Evolutionary conservation across 176 grass and related monocot genomes (phyloP).

Genomic region (Thinopyrum elongatum): DNA sequence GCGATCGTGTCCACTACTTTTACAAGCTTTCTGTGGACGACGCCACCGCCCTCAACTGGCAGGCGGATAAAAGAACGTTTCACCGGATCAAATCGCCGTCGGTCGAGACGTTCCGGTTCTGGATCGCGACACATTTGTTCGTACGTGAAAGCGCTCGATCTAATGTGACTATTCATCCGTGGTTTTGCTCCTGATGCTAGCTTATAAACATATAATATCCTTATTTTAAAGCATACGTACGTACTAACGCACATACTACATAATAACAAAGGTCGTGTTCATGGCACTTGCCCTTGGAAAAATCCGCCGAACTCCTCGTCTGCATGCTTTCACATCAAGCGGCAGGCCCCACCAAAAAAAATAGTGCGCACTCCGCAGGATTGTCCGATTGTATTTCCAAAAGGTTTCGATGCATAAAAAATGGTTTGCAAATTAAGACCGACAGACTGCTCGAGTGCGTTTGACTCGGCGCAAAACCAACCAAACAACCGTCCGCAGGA

Average conservation of each 20-base stretch:
- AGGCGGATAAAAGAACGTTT: not conserved
- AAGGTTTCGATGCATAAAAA: not conserved
- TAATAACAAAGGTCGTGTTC: too few species aligned
- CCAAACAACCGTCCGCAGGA: not conserved
- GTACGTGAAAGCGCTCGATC: not conserved
- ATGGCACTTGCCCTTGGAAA: not conserved
- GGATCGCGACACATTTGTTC: conserved; percentile 8
- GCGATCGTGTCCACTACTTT: not conserved
- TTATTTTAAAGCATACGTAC: too few species aligned
- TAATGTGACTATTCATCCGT: not conserved
- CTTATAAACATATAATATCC: too few species aligned
- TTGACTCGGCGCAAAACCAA: not conserved
- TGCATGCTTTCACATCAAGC: not conserved
- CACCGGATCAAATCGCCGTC: conserved; percentile 4
- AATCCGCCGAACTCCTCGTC: not conserved
- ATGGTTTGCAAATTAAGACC: not conserved
- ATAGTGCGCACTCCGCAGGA: not conserved
- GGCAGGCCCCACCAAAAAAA: not conserved
- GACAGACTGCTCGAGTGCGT: not conserved
- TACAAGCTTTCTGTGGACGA: not conserved
- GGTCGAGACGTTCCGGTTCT: not conserved
- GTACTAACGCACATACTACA: too few species aligned
- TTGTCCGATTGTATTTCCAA: not conserved
- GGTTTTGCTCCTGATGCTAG: not conserved
- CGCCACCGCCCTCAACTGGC: not conserved